Percentiles rank a stretch among this genome's conserved stretches.
Evolutionary conservation across 345 rosid species (phyloP).

Genomic region (Turritis glabra): DNA sequence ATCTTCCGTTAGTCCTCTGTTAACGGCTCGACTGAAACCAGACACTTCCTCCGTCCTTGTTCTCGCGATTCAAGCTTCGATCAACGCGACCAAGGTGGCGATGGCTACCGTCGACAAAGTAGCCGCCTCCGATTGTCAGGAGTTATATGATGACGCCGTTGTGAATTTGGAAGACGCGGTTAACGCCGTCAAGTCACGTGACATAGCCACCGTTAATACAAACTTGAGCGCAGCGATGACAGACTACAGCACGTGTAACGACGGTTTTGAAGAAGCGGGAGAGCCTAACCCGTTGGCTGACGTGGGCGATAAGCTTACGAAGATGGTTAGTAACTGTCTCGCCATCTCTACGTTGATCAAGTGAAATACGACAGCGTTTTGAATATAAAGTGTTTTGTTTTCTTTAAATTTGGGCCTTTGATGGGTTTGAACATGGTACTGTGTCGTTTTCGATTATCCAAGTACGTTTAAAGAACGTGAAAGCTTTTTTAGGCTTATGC

Average conservation of each 20-base stretch:
- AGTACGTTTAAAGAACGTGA: background rate
- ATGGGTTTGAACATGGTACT: slow-evolving; percentile 16
- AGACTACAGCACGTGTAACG: slow-evolving; percentile 49
- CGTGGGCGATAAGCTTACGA: slow-evolving; percentile 34
- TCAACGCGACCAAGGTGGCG: slow-evolving; percentile 23
- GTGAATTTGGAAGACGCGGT: slow-evolving; percentile 45
- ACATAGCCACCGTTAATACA: slow-evolving; percentile 42
- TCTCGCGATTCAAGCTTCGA: slow-evolving; percentile 42
- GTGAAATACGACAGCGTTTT: slow-evolving; percentile 21
- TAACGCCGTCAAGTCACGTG: slow-evolving; percentile 43
- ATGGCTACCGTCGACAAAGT: background rate
- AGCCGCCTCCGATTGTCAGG: slow-evolving; percentile 42
- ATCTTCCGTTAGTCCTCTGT: slow-evolving; percentile 36
- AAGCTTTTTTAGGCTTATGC: background rate
- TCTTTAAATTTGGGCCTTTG: slow-evolving; percentile 15
- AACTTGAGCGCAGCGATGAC: slow-evolving; percentile 56
- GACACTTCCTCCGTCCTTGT: slow-evolving; percentile 40
- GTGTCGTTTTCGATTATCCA: slow-evolving; percentile 11
- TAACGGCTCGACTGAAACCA: slow-evolving; percentile 8
- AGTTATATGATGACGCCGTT: slow-evolving; percentile 44
- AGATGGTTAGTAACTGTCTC: slow-evolving; percentile 56
- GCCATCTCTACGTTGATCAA: slow-evolving; percentile 49
- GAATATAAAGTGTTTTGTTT: background rate
- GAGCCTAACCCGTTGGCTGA: slow-evolving; percentile 40
- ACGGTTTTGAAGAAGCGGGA: slow-evolving; percentile 38